Percentiles rank a stretch among this genome's conserved stretches.
Evolutionary conservation across 352 stramenopile genomes (phyloP).

Genomic region (Thraustochytrium sp.): DNA sequence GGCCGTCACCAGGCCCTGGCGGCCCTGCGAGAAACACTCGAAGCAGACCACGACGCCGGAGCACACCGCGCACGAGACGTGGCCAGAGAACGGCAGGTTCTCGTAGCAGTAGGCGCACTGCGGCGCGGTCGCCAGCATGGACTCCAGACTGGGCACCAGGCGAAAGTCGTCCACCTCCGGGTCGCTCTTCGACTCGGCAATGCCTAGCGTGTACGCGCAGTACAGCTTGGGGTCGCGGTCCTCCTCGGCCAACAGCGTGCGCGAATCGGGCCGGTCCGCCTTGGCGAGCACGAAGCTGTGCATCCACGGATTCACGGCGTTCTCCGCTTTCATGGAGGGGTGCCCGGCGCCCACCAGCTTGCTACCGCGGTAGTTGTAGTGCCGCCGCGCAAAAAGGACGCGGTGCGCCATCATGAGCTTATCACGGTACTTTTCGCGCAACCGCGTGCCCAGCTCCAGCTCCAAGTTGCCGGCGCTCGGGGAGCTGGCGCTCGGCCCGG

Average conservation of each 20-base stretch:
- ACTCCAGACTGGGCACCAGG: neutral
- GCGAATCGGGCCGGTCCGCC: neutral
- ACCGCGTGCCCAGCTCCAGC: neutral
- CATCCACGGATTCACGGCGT: constrained; percentile 11
- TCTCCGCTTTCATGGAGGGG: neutral
- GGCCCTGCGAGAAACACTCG: constrained; percentile 26
- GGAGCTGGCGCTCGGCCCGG: neutral
- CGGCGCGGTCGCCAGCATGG: neutral
- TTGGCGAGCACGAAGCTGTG: constrained; percentile 18
- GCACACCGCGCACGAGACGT: constrained; percentile 38
- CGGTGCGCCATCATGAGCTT: neutral
- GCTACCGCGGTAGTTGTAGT: constrained; percentile 26
- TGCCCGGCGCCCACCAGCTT: neutral
- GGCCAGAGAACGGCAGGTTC: neutral
- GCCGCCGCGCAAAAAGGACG: neutral
- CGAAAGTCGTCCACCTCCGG: neutral
- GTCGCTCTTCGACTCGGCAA: constrained; percentile 7
- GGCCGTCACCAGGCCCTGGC: constrained; percentile 17
- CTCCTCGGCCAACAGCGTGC: neutral
- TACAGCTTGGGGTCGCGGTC: neutral
- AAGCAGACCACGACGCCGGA: constrained; percentile 32
- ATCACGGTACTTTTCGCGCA: neutral
- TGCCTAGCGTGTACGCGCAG: constrained; percentile 36
- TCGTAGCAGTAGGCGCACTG: constrained; percentile 40
- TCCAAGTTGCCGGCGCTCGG: neutral